Evolutionary conservation across 208 protist genomes (phyloP).

Genomic region (Vickermania spadyakhi): DNA sequence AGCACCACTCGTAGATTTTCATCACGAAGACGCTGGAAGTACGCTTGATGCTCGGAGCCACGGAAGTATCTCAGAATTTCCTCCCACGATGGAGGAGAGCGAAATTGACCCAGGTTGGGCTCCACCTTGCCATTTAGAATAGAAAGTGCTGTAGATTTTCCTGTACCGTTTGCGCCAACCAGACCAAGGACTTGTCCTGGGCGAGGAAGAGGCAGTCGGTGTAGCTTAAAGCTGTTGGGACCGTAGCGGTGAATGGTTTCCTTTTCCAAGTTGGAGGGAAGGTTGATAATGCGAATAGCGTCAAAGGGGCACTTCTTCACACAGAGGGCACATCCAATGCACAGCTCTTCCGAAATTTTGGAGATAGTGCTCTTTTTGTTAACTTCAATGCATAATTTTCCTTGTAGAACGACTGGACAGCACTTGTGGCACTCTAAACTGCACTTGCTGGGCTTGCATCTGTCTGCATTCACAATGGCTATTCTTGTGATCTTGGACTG

Average conservation of each 20-base stretch:
- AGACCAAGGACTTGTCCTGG: constrained; percentile 99
- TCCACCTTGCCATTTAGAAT: constrained; percentile 98
- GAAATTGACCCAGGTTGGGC: constrained; percentile 98
- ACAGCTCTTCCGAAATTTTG: constrained; percentile 98
- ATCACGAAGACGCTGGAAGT: constrained; percentile 98
- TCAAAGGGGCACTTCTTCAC: constrained; percentile 99
- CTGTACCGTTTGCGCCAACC: constrained; percentile 99
- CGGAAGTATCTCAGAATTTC: constrained; percentile 99
- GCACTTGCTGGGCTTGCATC: constrained; percentile 99
- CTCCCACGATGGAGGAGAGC: constrained; percentile 95
- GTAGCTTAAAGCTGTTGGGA: constrained; percentile 99
- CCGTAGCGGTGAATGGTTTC: constrained; percentile 99
- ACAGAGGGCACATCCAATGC: constrained; percentile 99
- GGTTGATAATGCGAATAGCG: constrained; percentile 99
- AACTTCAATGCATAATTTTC: constrained; percentile 99
- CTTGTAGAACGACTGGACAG: constrained; percentile 97
- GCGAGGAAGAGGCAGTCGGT: constrained; percentile 97
- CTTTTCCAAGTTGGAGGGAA: constrained; percentile 97
- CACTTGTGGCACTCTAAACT: constrained; percentile 97
- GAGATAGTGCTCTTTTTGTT: constrained; percentile 88
- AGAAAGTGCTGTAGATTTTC: constrained; percentile 99
- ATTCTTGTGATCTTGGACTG: constrained; percentile 97
- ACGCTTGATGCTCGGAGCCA: constrained; percentile 99
- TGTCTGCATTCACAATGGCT: constrained; percentile 97
- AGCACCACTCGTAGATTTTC: constrained; percentile 97